Evolutionary conservation across 2,329 filamentous ascomycete genomes (phyloP).

Genomic region (Phoma sp.): DNA sequence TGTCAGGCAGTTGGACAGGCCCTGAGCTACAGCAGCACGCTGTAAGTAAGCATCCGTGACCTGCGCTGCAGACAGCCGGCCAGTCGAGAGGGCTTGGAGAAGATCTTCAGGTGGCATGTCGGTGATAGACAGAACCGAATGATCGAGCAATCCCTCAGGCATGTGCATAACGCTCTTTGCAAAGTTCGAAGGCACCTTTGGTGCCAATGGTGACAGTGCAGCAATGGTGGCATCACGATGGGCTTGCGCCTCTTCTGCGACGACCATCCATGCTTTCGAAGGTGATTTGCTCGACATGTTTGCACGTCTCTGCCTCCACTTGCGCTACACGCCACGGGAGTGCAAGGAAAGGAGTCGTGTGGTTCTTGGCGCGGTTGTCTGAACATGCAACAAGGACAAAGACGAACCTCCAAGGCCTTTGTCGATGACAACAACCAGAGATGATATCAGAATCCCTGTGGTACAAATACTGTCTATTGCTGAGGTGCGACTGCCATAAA

Average conservation of each 20-base stretch:
- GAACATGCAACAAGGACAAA: too few species aligned
- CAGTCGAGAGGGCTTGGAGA: conserved; percentile 20
- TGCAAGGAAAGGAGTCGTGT: too few species aligned
- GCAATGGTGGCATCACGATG: conserved; percentile 35
- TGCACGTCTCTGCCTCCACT: background rate
- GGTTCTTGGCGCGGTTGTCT: too few species aligned
- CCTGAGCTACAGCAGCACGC: conserved; percentile 34
- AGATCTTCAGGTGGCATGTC: conserved; percentile 28
- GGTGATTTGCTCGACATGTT: conserved; percentile 1
- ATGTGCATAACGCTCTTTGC: conserved; percentile 29
- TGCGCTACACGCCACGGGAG: too few species aligned
- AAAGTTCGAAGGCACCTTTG: conserved; percentile 26
- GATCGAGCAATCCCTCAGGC: conserved; percentile 24
- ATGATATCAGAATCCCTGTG: too few species aligned
- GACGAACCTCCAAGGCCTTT: too few species aligned
- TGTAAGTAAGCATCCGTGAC: conserved; percentile 37
- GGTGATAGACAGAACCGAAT: conserved; percentile 25
- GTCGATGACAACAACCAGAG: too few species aligned
- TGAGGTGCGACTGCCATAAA: too few species aligned
- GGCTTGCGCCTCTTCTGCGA: conserved; percentile 35
- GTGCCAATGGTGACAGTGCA: conserved; percentile 22
- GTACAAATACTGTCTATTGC: too few species aligned
- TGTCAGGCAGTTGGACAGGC: conserved; percentile 32
- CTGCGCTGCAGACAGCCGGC: conserved; percentile 28
- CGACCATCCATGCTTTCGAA: conserved; percentile 29